Base-by-base conservation (phyloP, 2,329 filamentous ascomycete species). In the Phaeosphaeriaceae sp. region DNA sequence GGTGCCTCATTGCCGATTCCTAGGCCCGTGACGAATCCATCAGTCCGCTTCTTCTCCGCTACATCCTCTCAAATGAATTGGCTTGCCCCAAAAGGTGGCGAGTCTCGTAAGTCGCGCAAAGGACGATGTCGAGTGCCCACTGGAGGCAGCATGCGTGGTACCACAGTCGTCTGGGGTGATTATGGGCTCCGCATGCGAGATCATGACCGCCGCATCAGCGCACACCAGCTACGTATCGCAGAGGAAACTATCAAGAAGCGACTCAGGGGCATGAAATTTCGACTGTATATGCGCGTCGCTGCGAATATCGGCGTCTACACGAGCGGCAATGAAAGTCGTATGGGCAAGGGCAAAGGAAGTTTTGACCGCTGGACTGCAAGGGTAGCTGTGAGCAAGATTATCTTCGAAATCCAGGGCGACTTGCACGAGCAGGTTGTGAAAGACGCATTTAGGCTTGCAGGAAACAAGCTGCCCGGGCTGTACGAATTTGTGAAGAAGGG, bases 341-440 rank as follows among this genome's bases (percentile, higher is more conserved):
- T 99, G 95, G 94, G 94, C 74, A 99, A 97, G 77, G 94, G 94
- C 77, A 99, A 99, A 74, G 94, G 94, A 63, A 89, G 87, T 55
- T 97, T 99, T 71, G 94, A 99, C 73, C 90, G 96, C 71, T 99
- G 94, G 94, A 92, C 93, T 4, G 85, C 89, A 17, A 86, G 93
- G 74, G 87, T 97, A 61, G 86, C 91, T 7, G 90, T 97, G 42
- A 96, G 89, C 76, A 90, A 94, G 73, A 85, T 99, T 40, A 80
- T 97, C 16, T 95, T 99, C 62, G 94, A 99, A 76, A 77, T 99
- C 61, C 92, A 91, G 75, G 94, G 94, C 37, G 85, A 92, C 63
- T 71, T 97, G 57, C 94, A 99, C 83, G 94, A 99, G 79, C 90
- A 96, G 78, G 86, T 99, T 58, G 92, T 90, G 17, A 85, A 87